Evolutionary conservation across 2,329 filamentous ascomycete genomes (phyloP), one percentile per base, ranked within the genome.

Genomic region (Phoma sp.): DNA sequence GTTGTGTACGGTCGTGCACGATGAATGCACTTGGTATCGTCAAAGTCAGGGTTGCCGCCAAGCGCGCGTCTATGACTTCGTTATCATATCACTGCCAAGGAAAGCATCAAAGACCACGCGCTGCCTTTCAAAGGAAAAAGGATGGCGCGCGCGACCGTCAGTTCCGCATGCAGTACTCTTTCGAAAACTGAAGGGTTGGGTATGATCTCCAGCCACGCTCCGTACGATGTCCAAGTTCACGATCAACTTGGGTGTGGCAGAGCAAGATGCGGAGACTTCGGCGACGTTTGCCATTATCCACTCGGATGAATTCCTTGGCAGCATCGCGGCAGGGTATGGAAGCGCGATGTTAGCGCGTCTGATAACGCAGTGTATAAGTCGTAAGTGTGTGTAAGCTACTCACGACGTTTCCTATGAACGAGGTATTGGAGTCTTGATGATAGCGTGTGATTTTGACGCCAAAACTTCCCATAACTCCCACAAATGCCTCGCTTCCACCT

Each of bases 281-380:
- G 33, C 38, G 18, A 55, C 20, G 34, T 39, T 14, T 28, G 32
- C 33, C 15, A 33, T 40, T 2, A 21, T 25, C 33, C 33, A 40
- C 28, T 45, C 45, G 33, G 45, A 26, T 48, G 20, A n/a, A 43
- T 17, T 23, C 5, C 17, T 26, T 32, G 32, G 32, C 43, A 23
- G 47, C 29, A 42, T 47, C 29, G 15, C 47, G 37, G 42, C 30
- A 33, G 30, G 2, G 12, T 11, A 37, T 25, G 15, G 38, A 42
- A 45, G 33, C 40, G 40, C 29, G 48, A 28, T 18, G n/a, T 46
- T 52, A 46, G 40, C 34, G 48, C 34, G 21, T 5, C n/a, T 23
- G 17, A 21, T 17, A 17, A 17, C 15, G 17, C n/a, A n/a, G n/a
- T n/a, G n/a, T n/a, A n/a, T n/a, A n/a, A n/a, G n/a, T n/a, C n/a